Evolutionary conservation across 331 rosid species (phyloP), one percentile per base, ranked within the genome.

Genomic region (Pyrus hybrid): DNA sequence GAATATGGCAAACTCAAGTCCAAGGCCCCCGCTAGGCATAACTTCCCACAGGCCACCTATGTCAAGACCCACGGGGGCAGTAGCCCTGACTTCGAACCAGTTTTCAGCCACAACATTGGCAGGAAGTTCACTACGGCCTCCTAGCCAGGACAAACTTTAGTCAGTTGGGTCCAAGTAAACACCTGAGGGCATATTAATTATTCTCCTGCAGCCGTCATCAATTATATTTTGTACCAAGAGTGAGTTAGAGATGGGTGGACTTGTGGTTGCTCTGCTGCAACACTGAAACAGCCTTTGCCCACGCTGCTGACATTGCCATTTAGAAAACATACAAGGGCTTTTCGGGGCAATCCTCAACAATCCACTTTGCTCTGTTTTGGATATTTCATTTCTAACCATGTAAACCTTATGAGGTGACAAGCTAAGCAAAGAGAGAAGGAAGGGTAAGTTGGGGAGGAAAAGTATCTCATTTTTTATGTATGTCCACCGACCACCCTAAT

Each of bases 11-110:
- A 93, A 86, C 85, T 75, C 92, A 35, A 82, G 82, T 75, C 90
- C 86, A 74, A 92, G 98, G 81, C 91, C 92, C 41, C 91, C 88
- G 47, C 67, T 79, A 68, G 67, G 68, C 81, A 85, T 92, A 90
- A 71, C 73, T 33, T 77, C 86, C 73, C 96, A 85, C 61, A 91
- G 97, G 85, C 93, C 93, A 14, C 87, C 87, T 25, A 83, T 82
- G 54, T 82, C 87, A 32, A 84, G 93, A 80, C 83, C 96, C 16
- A 43, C 78, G 78, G 93, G 96, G 74, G 37, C 85, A 20, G 63
- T 35, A 41, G 76, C 85, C 49, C 56, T 88, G n/a, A 68, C 76
- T 53, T 73, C 91, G 70, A 85, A 83, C 84, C 81, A 89, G 67
- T 81, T 88, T 67, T 61, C 88, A 23, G 75, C 91, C 70, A 71